These are phyloP conservation scores for Pseudogymnoascus sp. DNA, from an alignment of 2,329 filamentous ascomycete genomes.

Conservation along the genomic window DNA sequence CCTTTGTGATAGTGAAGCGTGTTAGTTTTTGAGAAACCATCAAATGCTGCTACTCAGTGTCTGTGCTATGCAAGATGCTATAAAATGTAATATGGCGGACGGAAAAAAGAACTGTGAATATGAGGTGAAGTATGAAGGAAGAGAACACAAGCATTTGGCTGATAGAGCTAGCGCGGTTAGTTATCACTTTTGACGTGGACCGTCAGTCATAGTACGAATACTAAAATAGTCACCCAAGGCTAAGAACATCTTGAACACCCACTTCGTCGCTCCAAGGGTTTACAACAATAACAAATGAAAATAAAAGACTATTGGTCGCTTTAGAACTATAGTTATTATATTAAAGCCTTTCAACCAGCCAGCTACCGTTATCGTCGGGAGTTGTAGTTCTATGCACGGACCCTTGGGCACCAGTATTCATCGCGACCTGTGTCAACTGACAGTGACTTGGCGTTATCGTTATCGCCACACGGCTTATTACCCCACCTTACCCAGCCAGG, in stretches of 20 bases:
- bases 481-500: conserved; percentile 6
- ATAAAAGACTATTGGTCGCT: neutral
- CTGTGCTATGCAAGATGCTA: neutral
- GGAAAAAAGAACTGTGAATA: neutral
- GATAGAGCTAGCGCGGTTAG: neutral
- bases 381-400: neutral
- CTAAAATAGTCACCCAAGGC: neutral
- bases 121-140: neutral
- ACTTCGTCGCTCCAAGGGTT: neutral
- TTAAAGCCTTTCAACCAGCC: neutral
- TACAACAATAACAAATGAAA: neutral
- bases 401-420: neutral
- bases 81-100: neutral
- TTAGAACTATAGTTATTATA: neutral
- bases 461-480: neutral
- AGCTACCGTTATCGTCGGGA: neutral
- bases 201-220: neutral
- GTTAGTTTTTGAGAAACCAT: neutral
- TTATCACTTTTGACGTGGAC: conserved; percentile 1
- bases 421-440: neutral
- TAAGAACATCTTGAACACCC: neutral
- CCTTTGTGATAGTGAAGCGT: neutral
- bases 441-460: conserved; percentile 4
- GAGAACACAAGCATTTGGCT: neutral
- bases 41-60: neutral